Evolutionary conservation across 2,329 filamentous ascomycete species (phyloP).

Genomic region (Diaporthe australafricana): DNA sequence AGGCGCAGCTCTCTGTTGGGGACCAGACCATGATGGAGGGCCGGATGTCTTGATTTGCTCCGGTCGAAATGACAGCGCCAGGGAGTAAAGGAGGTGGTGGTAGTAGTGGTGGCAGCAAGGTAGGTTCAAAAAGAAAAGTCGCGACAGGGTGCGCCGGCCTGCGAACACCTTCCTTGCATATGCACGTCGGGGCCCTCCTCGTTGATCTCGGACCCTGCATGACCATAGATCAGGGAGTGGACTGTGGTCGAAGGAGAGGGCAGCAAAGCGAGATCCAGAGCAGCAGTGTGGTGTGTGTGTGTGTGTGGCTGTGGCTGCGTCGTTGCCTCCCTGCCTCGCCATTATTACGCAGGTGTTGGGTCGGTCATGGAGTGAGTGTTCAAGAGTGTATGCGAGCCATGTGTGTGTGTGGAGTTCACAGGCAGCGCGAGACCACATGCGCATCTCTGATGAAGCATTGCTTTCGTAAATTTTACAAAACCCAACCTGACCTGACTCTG

Average conservation of each 20-base stretch:
- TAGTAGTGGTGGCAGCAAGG: background rate
- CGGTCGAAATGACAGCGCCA: slow-evolving; percentile 1
- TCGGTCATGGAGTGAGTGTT: background rate
- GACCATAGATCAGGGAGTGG: slow-evolving; percentile 27
- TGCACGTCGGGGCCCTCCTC: slow-evolving; percentile 24
- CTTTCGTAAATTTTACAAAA: slow-evolving; percentile 3
- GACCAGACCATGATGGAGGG: background rate
- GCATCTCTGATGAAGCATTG: background rate
- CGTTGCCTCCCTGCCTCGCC: background rate
- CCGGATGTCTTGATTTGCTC: slow-evolving; percentile 6
- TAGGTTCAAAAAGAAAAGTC: background rate
- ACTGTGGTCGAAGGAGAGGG: background rate
- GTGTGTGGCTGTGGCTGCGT: background rate
- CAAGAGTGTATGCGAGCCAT: background rate
- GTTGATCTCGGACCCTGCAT: slow-evolving; percentile 31
- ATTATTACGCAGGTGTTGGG: background rate
- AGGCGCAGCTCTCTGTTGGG: background rate
- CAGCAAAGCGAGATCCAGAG: background rate
- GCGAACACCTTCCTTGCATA: slow-evolving; percentile 27
- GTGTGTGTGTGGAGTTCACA: slow-evolving; percentile 13
- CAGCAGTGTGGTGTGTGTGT: background rate
- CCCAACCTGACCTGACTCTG: background rate
- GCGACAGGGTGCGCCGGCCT: slow-evolving; percentile 14
- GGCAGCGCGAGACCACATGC: background rate
- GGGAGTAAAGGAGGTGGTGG: background rate